Evolutionary conservation across 2,329 filamentous ascomycete genomes (phyloP).

Genomic region (Xylaria polymorpha): DNA sequence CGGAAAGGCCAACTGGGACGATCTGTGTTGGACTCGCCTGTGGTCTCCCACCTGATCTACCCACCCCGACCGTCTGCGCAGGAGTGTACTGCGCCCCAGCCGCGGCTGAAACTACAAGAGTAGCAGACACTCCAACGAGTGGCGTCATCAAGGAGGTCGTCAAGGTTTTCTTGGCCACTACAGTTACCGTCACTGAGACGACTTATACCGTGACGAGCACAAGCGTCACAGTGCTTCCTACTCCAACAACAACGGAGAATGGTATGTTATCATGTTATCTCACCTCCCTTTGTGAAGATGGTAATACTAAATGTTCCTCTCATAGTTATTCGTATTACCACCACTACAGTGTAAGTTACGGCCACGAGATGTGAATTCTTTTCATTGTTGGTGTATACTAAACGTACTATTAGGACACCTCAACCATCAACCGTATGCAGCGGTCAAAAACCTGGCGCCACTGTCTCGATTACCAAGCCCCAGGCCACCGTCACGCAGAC

Average conservation of each 20-base stretch:
- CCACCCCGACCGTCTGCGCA: conserved; percentile 25
- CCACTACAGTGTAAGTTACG: conserved; percentile 49
- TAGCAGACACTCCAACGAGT: conserved; percentile 25
- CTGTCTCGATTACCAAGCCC: conserved; percentile 49
- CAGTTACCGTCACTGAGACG: conserved; percentile 54
- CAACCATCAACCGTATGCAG: conserved; percentile 51
- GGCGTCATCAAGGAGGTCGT: conserved; percentile 13
- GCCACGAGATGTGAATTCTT: too few species aligned
- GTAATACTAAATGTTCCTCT: conserved; percentile 26
- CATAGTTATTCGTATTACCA: conserved; percentile 49
- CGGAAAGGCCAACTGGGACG: conserved; percentile 38
- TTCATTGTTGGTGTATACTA: not conserved
- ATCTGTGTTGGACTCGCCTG: conserved; percentile 34
- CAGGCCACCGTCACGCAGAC: conserved; percentile 51
- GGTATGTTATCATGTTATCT: conserved; percentile 40
- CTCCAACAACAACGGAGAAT: conserved; percentile 51
- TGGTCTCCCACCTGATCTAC: conserved; percentile 36
- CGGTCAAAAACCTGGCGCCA: conserved; percentile 43
- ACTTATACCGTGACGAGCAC: conserved; percentile 45
- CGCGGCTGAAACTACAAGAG: conserved; percentile 18
- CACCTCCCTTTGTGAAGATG: not conserved
- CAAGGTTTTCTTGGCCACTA: conserved; percentile 48
- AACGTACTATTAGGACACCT: conserved; percentile 48
- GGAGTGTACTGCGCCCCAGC: conserved; percentile 13
- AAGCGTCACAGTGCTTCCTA: conserved; percentile 49